Conservation (phyloP, 495 filamentous ascomycete species). For the Lineolata rhizophorae region DNA sequence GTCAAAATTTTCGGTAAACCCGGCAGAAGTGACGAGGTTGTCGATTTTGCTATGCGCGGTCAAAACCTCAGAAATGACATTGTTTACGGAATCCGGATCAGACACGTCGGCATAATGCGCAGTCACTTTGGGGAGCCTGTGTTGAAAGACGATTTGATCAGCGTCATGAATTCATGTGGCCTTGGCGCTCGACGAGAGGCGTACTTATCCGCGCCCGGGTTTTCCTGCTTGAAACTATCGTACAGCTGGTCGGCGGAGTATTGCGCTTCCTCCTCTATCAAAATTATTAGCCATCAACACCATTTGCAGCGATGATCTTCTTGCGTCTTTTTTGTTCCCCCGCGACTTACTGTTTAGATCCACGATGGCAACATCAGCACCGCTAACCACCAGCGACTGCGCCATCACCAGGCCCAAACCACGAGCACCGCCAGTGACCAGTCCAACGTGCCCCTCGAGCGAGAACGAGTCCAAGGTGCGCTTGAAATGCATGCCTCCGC, state of each 20-base stretch:
- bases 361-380: constrained; percentile 76
- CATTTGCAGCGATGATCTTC: neutral
- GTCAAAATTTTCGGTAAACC: constrained; percentile 89
- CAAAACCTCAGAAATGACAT: constrained; percentile 45
- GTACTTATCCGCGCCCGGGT: constrained; percentile 51
- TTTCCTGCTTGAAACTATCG: constrained; percentile 49
- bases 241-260: constrained; percentile 50
- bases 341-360: constrained; percentile 63
- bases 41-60: constrained; percentile 61
- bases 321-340: too few species aligned
- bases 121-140: constrained; percentile 57
- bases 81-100: constrained; percentile 48
- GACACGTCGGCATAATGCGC: constrained; percentile 81
- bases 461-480: constrained; percentile 55
- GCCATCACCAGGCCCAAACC: constrained; percentile 82
- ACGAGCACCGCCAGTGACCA: constrained; percentile 73
- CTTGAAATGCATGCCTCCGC: constrained; percentile 48
- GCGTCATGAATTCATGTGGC: constrained; percentile 2
- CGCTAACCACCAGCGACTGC: constrained; percentile 66
- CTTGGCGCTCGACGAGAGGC: constrained; percentile 7
- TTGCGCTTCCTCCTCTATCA: constrained; percentile 59
- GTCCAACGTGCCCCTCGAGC: constrained; percentile 50
- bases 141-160: too few species aligned
- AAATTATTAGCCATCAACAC: constrained; percentile 1
- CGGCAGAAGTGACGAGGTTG: constrained; percentile 82